Evolutionary conservation across 164 flowering plant genomes (phyloP), one percentile per base, ranked within the genome.

Genomic region (Dillenia turbinata): DNA sequence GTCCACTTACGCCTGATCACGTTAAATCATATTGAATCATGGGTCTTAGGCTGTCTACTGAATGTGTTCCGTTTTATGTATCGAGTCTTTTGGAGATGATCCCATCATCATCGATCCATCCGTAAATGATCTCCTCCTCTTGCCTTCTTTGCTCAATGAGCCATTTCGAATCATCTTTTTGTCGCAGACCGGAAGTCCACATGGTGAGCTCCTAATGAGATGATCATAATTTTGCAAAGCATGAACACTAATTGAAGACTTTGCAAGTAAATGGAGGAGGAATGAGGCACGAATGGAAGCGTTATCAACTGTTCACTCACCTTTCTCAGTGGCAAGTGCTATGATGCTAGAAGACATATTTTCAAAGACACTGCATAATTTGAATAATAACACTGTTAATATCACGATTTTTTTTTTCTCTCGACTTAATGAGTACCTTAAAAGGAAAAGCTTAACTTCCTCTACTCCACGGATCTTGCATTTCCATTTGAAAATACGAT

Each of bases 391-490:
- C 48, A 44, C 47, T 5, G 7, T 33, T 6, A 5, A 33, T 5
- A 33, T 33, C 40, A 33, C 40, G 6, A 33, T 33, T 33, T 33
- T 33, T 33, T 33, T 5, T 33, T 33, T 33, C 5, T 33, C 6
- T 33, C 7, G 40, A 5, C 40, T 4, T 33, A 33, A 7, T 19
- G 12, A 24, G 12, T 54, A 10, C 49, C 40, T 33, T 10, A n/a
- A 40, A 47, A 33, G 14, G 33, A 10, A 9, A 1, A 53, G 61
- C 75, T 68, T 10, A 84, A 86, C 89, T 59, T 63, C 90, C 87
- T 69, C 85, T 71, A 71, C 90, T 85, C 82, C 87, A 85, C n/a
- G 90, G 87, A 52, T 85, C 90, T 63, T 77, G 77, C 79, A 85
- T 58, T 58, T 52, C 87, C 86, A 73, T 78, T 82, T 12, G 85